Evolutionary conservation across 345 rosid species (phyloP).

Genomic region (Pistacia integerrima): DNA sequence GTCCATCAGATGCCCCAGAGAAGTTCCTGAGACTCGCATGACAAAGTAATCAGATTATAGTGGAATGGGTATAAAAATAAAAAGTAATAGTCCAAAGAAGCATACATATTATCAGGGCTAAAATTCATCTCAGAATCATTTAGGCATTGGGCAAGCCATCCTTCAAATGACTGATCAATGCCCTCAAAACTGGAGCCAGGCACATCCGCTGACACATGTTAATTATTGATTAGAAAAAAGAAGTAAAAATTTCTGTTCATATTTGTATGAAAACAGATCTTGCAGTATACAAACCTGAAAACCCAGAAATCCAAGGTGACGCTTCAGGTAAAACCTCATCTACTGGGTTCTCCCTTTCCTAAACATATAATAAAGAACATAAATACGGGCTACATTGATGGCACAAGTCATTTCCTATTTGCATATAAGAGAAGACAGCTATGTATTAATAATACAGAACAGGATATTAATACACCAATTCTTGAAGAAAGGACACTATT

Average conservation of each 20-base stretch:
- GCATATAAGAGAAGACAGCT: no score
- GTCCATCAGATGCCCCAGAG: constrained; percentile 55
- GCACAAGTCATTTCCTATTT: background rate
- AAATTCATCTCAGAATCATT: constrained; percentile 60
- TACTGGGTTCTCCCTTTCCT: constrained; percentile 65
- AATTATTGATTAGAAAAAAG: constrained; percentile 16
- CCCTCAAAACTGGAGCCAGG: constrained; percentile 57
- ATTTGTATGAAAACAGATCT: background rate
- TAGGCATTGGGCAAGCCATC: constrained; percentile 74
- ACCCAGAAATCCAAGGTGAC: constrained; percentile 53
- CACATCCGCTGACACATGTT: constrained; percentile 35
- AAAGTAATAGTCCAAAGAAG: constrained; percentile 18
- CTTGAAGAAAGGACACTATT: no score
- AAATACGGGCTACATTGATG: background rate
- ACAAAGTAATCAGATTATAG: constrained; percentile 23
- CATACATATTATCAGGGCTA: constrained; percentile 69
- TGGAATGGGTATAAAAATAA: constrained; percentile 19
- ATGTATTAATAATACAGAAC: no score
- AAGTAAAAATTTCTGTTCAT: constrained; percentile 17
- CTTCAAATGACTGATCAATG: constrained; percentile 62
- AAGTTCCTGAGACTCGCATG: constrained; percentile 46
- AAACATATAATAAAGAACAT: constrained; percentile 24
- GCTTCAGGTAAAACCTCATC: constrained; percentile 64
- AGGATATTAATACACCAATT: no score
- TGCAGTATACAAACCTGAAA: constrained; percentile 61